Evolutionary conservation across 2,329 filamentous ascomycete genomes (phyloP).

Genomic region (Xylaria arbuscula): DNA sequence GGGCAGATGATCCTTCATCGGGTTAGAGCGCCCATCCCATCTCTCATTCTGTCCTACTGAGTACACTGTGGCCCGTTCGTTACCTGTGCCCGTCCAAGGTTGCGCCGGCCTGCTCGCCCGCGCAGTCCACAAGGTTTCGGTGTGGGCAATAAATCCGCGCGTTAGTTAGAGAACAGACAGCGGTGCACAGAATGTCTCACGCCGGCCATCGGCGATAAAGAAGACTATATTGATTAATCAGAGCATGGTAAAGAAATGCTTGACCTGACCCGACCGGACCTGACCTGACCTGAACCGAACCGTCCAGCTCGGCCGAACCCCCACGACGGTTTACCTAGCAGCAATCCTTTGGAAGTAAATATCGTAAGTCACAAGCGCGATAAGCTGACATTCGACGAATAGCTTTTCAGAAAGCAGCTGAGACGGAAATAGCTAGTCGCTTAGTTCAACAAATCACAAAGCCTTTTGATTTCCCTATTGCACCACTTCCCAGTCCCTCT

Average conservation of each 20-base stretch:
- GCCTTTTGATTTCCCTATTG: too few species aligned
- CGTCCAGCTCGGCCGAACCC: slow-evolving; percentile 18
- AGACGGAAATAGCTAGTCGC: neutral
- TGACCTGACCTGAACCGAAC: neutral
- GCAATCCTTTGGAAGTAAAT: neutral
- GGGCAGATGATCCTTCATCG: neutral
- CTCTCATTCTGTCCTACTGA: neutral
- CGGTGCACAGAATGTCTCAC: neutral
- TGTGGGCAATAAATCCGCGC: neutral
- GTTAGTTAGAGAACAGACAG: neutral
- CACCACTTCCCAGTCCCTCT: neutral
- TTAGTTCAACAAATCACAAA: neutral
- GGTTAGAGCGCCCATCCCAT: neutral
- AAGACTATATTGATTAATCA: neutral
- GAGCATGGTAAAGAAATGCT: neutral
- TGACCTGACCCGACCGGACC: neutral
- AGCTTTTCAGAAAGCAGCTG: slow-evolving; percentile 1
- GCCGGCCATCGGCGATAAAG: neutral
- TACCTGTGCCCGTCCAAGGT: neutral
- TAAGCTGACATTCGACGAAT: slow-evolving; percentile 29
- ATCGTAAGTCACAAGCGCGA: neutral
- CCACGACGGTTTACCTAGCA: slow-evolving; percentile 11
- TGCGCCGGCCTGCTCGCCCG: neutral
- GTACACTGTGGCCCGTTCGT: neutral
- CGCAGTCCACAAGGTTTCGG: too few species aligned